These are phyloP conservation scores for Colletotrichum orbiculare DNA, from an alignment of 2,329 filamentous ascomycete genomes.

Conservation along the genomic window DNA sequence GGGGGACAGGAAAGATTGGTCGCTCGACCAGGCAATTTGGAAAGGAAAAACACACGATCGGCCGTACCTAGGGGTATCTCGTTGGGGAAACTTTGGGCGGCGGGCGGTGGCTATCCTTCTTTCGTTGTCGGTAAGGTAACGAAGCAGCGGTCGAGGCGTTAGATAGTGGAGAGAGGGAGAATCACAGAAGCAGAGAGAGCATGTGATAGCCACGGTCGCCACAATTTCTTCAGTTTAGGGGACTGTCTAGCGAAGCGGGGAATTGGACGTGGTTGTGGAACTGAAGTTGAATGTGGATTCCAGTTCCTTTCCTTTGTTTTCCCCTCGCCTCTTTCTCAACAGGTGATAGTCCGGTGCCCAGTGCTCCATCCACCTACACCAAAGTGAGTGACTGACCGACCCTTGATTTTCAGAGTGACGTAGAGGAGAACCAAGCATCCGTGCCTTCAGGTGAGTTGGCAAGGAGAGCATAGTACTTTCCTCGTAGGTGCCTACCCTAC, in stretches of 20 bases:
- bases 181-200: slow-evolving; percentile 13
- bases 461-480: no score
- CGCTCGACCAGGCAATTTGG: slow-evolving; percentile 13
- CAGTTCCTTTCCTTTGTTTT: neutral
- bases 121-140: slow-evolving; percentile 33
- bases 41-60: neutral
- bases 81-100: slow-evolving; percentile 22
- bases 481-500: no score
- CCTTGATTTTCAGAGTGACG: no score
- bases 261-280: no score
- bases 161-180: slow-evolving; percentile 1
- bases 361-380: no score
- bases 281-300: neutral
- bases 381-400: no score
- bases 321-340: no score
- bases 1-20: neutral
- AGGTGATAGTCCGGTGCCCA: no score
- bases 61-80: slow-evolving; percentile 8
- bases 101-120: slow-evolving; percentile 28
- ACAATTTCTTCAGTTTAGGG: slow-evolving; percentile 13
- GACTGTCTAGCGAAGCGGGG: neutral
- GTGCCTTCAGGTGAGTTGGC: no score
- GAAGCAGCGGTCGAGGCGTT: slow-evolving; percentile 1
- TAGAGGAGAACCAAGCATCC: no score
- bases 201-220: slow-evolving; percentile 32